phyloP scores from a whole-genome alignment of 2,329 filamentous ascomycete genomes.

The Fusarium dlaminii region DNA sequence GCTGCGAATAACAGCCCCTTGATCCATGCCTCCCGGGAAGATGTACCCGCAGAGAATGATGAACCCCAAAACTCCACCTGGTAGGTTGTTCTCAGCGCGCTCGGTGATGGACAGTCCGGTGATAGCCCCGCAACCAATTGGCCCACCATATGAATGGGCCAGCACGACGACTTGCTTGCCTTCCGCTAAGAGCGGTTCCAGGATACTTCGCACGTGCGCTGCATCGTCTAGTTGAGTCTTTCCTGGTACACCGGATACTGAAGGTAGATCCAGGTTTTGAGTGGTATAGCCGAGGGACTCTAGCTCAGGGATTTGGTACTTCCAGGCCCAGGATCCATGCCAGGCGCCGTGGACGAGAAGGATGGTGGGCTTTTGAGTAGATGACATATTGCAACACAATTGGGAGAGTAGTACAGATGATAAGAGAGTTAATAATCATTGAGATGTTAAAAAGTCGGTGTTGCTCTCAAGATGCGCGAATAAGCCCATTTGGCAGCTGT shows the following conservation, averaged over 20 bases:
- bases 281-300: not conserved
- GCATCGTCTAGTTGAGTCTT: not conserved
- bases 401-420: rapidly evolving
- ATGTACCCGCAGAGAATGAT: not conserved
- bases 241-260: not conserved
- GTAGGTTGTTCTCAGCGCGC: rapidly evolving
- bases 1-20: not conserved
- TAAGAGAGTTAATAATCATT: rapidly evolving
- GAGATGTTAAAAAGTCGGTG: not conserved
- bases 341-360: not conserved
- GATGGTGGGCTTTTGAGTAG: not conserved
- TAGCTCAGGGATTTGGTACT: not conserved
- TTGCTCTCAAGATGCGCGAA: not conserved
- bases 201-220: not conserved
- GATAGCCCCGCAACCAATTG: not conserved
- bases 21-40: not conserved
- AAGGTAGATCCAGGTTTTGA: not conserved
- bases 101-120: not conserved
- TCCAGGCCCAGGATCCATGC: not conserved
- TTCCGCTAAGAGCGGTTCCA: not conserved
- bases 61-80: not conserved
- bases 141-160: not conserved
- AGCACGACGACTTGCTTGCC: not conserved
- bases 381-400: not conserved
- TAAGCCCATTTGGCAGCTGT: not conserved